These are phyloP conservation scores for Clarireedia sp. DNA, from an alignment of 2,329 filamentous ascomycete species.

Conservation along the genomic window DNA sequence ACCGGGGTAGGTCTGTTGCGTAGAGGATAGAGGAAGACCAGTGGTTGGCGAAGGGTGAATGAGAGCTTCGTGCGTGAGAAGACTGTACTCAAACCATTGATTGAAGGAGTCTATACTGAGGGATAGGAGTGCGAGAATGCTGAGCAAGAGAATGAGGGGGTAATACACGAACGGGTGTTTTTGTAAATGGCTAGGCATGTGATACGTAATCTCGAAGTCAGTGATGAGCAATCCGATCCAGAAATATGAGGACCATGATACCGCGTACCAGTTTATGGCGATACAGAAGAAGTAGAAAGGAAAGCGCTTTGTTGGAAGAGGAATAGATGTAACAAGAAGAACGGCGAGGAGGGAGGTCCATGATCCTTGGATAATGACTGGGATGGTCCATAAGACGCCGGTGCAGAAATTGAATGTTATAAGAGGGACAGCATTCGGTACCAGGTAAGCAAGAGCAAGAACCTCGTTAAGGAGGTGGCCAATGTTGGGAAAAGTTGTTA, in stretches of 20 bases:
- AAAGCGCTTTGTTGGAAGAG: constrained; percentile 39
- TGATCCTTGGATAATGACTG: constrained; percentile 39
- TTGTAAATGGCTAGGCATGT: constrained; percentile 34
- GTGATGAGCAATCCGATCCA: constrained; percentile 38
- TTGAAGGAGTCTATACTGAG: constrained; percentile 12
- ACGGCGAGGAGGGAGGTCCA: constrained; percentile 37
- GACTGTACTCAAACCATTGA: constrained; percentile 12
- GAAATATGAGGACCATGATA: constrained; percentile 38
- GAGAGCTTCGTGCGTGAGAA: constrained; percentile 32
- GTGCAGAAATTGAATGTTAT: constrained; percentile 42
- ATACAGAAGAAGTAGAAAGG: constrained; percentile 36
- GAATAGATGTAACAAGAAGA: constrained; percentile 38
- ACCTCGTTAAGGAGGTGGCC: constrained; percentile 37
- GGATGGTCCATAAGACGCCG: constrained; percentile 42
- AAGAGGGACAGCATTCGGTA: constrained; percentile 40
- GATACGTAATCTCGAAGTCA: constrained; percentile 39
- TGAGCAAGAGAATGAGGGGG: constrained; percentile 29
- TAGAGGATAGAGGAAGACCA: constrained; percentile 32
- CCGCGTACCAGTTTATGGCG: constrained; percentile 38
- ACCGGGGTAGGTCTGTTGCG: constrained; percentile 18
- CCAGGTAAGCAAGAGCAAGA: constrained; percentile 37
- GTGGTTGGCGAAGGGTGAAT: constrained; percentile 36
- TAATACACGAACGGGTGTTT: constrained; percentile 31
- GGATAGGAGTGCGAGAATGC: constrained; percentile 22
- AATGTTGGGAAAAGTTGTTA: constrained; percentile 33